These are phyloP conservation scores for Torulaspora franciscae DNA, from an alignment of 805 yeast species.

Conservation along the genomic window DNA sequence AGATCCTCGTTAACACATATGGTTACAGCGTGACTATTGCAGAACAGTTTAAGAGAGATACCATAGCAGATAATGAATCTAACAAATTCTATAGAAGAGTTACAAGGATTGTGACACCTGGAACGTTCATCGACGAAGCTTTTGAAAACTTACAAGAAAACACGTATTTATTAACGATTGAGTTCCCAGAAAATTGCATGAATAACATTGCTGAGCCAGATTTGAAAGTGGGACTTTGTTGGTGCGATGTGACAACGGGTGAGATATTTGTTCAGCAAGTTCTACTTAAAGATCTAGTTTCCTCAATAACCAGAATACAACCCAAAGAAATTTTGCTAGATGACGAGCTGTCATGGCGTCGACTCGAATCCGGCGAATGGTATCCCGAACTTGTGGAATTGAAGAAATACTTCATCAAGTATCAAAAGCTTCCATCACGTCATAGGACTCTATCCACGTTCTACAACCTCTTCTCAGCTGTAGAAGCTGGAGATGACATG, in stretches of 20 bases:
- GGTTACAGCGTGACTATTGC: constrained; percentile 74
- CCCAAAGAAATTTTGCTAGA: constrained; percentile 76
- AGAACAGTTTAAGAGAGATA: constrained; percentile 51
- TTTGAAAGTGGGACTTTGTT: constrained; percentile 61
- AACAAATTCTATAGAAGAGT: constrained; percentile 59
- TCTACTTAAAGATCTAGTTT: constrained; percentile 51
- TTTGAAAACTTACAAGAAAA: constrained; percentile 68
- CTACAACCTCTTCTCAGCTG: constrained; percentile 37
- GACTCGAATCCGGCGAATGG: constrained; percentile 47
- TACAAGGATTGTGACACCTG: constrained; percentile 81
- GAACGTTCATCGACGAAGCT: constrained; percentile 84
- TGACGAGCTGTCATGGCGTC: constrained; percentile 39
- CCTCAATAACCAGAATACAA: constrained; percentile 69
- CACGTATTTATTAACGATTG: constrained; percentile 64
- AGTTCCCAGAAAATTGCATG: constrained; percentile 50
- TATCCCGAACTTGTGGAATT: constrained; percentile 54
- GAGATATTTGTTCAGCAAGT: constrained; percentile 66
- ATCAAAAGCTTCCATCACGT: constrained; percentile 41
- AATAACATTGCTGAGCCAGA: constrained; percentile 36
- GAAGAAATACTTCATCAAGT: constrained; percentile 54
- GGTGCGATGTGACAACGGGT: constrained; percentile 89
- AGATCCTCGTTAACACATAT: constrained; percentile 63
- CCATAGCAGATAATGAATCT: constrained; percentile 31
- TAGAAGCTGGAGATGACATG: constrained; percentile 19
- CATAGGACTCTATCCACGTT: constrained; percentile 39